Base-by-base conservation (phyloP, 1,284 basidiomycete genomes). In the Fomitiporia mediterranea region DNA sequence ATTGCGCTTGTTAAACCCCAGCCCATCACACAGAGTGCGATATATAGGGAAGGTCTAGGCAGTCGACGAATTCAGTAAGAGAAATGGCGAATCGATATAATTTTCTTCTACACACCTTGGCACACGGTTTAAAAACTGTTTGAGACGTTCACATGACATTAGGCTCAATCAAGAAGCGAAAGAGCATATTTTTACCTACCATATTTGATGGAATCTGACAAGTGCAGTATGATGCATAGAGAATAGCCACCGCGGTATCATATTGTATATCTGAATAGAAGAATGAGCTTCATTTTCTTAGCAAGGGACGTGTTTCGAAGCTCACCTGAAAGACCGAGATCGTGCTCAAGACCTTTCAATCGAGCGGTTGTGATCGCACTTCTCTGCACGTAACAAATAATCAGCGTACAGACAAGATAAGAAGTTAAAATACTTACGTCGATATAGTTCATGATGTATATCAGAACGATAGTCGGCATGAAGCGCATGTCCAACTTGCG, bases 381-480 rank as follows among this genome's bases (percentile, higher is more conserved):
- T n/a, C 83, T 75, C 83, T 86, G 52, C 3, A 46, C n/a, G 38
- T 38, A 34, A 49, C 56, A n/a, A n/a, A n/a, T n/a, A n/a, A n/a
- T n/a, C n/a, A n/a, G n/a, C 30, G 9, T 42, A 52, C 1, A 19
- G 52, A 51, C 40, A 47, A 27, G 37, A 6, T 30, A 39, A 34
- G 17, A 15, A 39, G 61, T 4, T n/a, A 4, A 42, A 35, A n/a
- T 13, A 69, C 77, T 55, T 57, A 84, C 83, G 63, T 85, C 82
- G 51, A 86, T 84, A 61, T 83, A 85, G 62, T 86, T 86, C 80
- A 86, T 79, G 55, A 86, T 74, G 62, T 75, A 85, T 54, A 86
- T 82, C 30, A 83, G 42, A 44, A 81, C 74, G 53, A 86, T 79
- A 0, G 79, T 82, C 0, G 83, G 82, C 58, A 86, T 65, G 0